Percentiles rank a stretch among this genome's conserved stretches.
Conservation (phyloP, 352 stramenopile genomes). For the Pythium phragmiticola region DNA sequence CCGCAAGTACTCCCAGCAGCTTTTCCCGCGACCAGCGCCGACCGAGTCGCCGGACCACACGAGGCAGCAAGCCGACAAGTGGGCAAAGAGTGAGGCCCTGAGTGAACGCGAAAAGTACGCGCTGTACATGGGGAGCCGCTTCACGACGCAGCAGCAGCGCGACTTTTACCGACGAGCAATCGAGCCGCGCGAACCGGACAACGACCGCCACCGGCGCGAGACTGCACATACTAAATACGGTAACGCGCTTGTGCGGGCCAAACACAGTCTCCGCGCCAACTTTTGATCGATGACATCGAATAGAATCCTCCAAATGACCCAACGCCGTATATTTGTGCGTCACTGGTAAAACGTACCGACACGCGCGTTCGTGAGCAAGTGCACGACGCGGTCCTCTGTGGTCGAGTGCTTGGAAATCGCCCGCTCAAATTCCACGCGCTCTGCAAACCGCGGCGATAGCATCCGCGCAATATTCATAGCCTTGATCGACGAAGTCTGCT, state of each 20-base stretch:
- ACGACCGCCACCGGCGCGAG: slow-evolving; percentile 45
- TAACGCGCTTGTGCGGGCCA: slow-evolving; percentile 51
- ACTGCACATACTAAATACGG: slow-evolving; percentile 70
- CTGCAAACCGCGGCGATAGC: slow-evolving; percentile 69
- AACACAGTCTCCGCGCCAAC: slow-evolving; percentile 52
- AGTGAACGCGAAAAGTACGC: slow-evolving; percentile 45
- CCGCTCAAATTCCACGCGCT: slow-evolving; percentile 53
- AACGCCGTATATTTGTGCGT: not conserved
- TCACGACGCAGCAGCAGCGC: slow-evolving; percentile 53
- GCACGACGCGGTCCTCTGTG: slow-evolving; percentile 59
- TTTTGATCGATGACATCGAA: slow-evolving; percentile 34
- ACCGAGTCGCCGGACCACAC: slow-evolving; percentile 33
- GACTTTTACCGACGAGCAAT: slow-evolving; percentile 60
- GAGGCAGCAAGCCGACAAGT: slow-evolving; percentile 44
- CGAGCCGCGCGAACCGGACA: slow-evolving; percentile 45
- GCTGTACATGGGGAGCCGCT: slow-evolving; percentile 56
- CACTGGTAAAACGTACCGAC: slow-evolving; percentile 72
- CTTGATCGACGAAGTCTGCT: slow-evolving; percentile 73
- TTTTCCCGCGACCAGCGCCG: slow-evolving; percentile 30
- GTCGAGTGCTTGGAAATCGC: slow-evolving; percentile 48
- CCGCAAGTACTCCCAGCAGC: slow-evolving; percentile 67
- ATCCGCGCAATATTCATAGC: slow-evolving; percentile 83
- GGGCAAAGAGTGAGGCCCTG: slow-evolving; percentile 34
- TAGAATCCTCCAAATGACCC: not conserved
- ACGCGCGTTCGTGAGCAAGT: slow-evolving; percentile 48